Evolutionary conservation across 495 filamentous ascomycete species (phyloP).

Genomic region (Penicillium parvum): DNA sequence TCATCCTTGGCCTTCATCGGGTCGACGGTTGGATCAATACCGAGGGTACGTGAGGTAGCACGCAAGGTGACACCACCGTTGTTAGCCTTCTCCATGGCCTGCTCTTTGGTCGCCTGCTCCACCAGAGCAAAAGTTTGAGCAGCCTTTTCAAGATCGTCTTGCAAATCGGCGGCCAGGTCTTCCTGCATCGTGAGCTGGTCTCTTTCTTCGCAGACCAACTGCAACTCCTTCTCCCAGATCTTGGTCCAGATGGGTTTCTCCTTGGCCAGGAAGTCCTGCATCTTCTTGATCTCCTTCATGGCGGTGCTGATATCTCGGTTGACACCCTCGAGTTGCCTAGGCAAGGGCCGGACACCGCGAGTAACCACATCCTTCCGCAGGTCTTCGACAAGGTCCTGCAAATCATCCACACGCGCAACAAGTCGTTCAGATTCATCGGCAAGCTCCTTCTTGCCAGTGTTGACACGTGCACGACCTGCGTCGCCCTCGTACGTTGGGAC

Average conservation of each 20-base stretch:
- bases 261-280: conserved; percentile 82
- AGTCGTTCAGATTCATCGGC: conserved; percentile 80
- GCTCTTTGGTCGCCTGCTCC: conserved; percentile 93
- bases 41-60: conserved; percentile 56
- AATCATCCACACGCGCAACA: conserved; percentile 86
- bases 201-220: conserved; percentile 89
- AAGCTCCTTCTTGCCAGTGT: conserved; percentile 77
- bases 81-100: conserved; percentile 64
- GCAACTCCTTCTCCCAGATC: conserved; percentile 95
- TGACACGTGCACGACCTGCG: conserved; percentile 76
- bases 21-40: conserved; percentile 62
- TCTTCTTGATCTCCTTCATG: conserved; percentile 85
- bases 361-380: conserved; percentile 94
- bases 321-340: conserved; percentile 83
- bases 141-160: conserved; percentile 93
- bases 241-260: conserved; percentile 97
- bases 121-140: conserved; percentile 88
- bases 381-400: conserved; percentile 94
- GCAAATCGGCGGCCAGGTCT: conserved; percentile 83
- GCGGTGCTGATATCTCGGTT: conserved; percentile 79
- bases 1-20: conserved; percentile 80
- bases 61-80: conserved; percentile 39
- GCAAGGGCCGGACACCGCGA: conserved; percentile 86
- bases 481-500: conserved; percentile 62
- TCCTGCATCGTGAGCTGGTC: conserved; percentile 93